Evolutionary conservation across 257 asterid genomes (phyloP).

Genomic region (Solanum etuberosum): DNA sequence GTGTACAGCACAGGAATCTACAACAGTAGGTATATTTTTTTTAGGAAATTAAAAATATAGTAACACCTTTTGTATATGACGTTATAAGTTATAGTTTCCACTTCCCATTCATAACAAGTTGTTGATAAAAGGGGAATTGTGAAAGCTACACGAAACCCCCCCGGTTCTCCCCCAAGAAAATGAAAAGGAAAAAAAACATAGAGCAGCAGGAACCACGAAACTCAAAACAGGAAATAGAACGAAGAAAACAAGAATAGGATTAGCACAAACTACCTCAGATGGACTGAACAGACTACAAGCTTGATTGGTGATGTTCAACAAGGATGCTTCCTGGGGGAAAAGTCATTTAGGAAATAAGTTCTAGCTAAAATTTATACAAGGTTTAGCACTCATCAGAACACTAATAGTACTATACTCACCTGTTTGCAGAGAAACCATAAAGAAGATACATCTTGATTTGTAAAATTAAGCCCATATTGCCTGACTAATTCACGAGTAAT

Average conservation of each 20-base stretch:
- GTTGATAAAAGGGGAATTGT: background rate
- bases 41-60: background rate
- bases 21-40: background rate
- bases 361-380: background rate
- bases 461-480: conserved; percentile 76
- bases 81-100: background rate
- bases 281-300: conserved; percentile 83
- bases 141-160: background rate
- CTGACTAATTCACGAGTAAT: conserved; percentile 39
- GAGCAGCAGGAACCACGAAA: background rate
- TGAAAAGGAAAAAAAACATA: background rate
- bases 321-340: conserved; percentile 81
- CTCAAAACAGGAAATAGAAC: background rate
- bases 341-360: background rate
- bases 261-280: conserved; percentile 50
- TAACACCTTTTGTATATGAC: background rate
- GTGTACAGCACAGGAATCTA: background rate
- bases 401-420: conserved; percentile 22
- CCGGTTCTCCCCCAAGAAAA: background rate
- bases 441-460: conserved; percentile 51
- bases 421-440: conserved; percentile 93
- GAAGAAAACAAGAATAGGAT: background rate
- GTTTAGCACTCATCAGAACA: conserved; percentile 4
- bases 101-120: background rate
- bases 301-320: conserved; percentile 61